phyloP scores from a whole-genome alignment of 2,329 filamentous ascomycete genomes.

The Penicillium sp. region DNA sequence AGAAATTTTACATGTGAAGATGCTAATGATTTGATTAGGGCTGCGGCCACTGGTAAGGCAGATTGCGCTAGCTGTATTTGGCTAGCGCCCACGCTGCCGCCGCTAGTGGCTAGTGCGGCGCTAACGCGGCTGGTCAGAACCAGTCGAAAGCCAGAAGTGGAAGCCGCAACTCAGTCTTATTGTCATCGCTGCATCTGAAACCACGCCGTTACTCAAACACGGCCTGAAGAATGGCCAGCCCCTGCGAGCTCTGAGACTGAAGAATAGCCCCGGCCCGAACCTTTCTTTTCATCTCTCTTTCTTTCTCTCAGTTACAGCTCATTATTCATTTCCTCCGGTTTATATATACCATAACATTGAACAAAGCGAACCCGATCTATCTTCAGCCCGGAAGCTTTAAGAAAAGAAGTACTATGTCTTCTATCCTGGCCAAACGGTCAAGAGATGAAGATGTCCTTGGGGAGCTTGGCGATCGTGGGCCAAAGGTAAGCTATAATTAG shows the following conservation, averaged over 20 bases:
- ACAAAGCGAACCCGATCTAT: neutral
- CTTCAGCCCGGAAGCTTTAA: neutral
- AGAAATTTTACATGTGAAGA: no score
- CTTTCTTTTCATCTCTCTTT: neutral
- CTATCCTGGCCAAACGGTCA: conserved; percentile 22
- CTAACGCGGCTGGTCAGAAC: neutral
- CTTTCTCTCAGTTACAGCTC: neutral
- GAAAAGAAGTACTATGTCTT: conserved; percentile 19
- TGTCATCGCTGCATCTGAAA: no score
- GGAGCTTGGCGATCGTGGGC: conserved; percentile 52
- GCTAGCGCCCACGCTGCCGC: neutral
- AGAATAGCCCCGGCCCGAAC: neutral
- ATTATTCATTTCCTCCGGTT: neutral
- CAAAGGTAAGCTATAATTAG: conserved; percentile 22
- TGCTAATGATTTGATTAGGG: no score
- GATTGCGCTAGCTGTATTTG: neutral
- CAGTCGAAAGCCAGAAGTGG: neutral
- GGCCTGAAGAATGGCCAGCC: conserved; percentile 5
- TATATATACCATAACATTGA: neutral
- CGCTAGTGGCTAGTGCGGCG: neutral
- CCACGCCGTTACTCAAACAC: neutral
- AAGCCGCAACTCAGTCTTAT: no score
- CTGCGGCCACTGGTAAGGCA: no score
- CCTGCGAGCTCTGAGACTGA: neutral
- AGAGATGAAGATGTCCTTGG: conserved; percentile 54